Evolutionary conservation across 1,139 yeast species (phyloP), one percentile per base, ranked within the genome.

Genomic region (Suhomyces anneliseae): DNA sequence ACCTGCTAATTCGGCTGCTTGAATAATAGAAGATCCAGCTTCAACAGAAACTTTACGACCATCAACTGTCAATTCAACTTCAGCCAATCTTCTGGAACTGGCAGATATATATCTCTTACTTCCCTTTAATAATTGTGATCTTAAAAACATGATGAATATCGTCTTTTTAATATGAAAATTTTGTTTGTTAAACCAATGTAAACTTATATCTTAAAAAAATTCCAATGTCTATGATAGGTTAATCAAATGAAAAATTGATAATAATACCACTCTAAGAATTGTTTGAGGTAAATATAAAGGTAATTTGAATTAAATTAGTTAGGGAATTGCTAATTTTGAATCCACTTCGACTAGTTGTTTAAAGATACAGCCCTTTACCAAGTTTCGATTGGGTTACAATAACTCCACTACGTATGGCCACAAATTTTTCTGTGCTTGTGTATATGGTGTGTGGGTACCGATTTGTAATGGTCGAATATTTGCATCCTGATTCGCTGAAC

Each of bases 1-100:
- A 45, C 96, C 96, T 27, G 96, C 96, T 70, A 85, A 85, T 64
- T 89, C 96, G 54, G 95, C 90, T 40, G 96, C 96, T 71, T 89
- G 96, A 62, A 89, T 88, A 53, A 89, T 84, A 15, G 96, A 87
- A 38, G 95, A 81, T 6, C 96, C 96, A 42, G 92, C 93, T 68
- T 88, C 96, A 54, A 89, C 84, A 52, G 80, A 75, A 43, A 89
- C 93, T 48, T 81, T 78, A 56, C 80, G 80, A 45, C 95, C 95
- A 67, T 89, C 96, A 48, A 89, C 75, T 38, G 90, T 86, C 49
- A 89, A 81, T 53, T 81, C 82, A 40, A 89, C 93, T 44, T 87
- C 92, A 34, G 83, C 82, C 49, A 57, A 42, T 44, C 59, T 52
- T 36, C 56, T 56, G 44, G 60, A 37, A 42, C 67, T 57, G 26